Evolutionary conservation across 108 stramenopile genomes (phyloP).

Genomic region (Cyclotella cryptica): DNA sequence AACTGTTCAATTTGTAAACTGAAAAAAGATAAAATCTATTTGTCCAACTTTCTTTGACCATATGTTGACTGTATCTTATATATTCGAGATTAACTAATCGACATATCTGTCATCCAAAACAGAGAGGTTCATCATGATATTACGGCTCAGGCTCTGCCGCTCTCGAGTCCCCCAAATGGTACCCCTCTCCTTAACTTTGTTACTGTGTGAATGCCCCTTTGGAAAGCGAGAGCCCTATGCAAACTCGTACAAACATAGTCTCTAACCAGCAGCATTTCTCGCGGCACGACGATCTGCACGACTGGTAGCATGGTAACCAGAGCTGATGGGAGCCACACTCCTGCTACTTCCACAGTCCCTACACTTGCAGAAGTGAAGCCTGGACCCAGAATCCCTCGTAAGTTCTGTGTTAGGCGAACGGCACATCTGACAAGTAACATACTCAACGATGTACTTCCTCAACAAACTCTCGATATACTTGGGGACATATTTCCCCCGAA

Average conservation of each 20-base stretch:
- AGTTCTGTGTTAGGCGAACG: slow-evolving; percentile 96
- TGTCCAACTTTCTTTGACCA: too few species aligned
- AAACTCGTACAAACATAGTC: not conserved
- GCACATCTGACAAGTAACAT: slow-evolving; percentile 99
- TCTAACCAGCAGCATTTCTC: slow-evolving; percentile 87
- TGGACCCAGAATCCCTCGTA: slow-evolving; percentile 88
- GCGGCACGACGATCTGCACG: slow-evolving; percentile 98
- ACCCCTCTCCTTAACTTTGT: too few species aligned
- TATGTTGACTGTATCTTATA: too few species aligned
- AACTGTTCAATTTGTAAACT: not conserved
- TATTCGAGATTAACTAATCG: too few species aligned
- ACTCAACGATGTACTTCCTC: slow-evolving; percentile 98
- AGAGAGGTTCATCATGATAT: too few species aligned
- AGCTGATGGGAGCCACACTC: slow-evolving; percentile 94
- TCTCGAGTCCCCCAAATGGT: too few species aligned
- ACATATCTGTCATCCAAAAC: too few species aligned
- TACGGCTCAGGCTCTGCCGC: too few species aligned
- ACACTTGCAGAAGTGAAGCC: slow-evolving; percentile 96
- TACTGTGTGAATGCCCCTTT: too few species aligned
- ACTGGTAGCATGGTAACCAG: slow-evolving; percentile 98
- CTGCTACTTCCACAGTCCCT: slow-evolving; percentile 92
- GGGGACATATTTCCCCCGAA: slow-evolving; percentile 96
- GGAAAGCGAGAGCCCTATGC: not conserved
- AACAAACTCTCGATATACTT: slow-evolving; percentile 99
- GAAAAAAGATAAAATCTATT: too few species aligned